These are phyloP conservation scores for Cercophora newfieldiana DNA, from an alignment of 495 filamentous ascomycete genomes.

Conservation along the genomic window DNA sequence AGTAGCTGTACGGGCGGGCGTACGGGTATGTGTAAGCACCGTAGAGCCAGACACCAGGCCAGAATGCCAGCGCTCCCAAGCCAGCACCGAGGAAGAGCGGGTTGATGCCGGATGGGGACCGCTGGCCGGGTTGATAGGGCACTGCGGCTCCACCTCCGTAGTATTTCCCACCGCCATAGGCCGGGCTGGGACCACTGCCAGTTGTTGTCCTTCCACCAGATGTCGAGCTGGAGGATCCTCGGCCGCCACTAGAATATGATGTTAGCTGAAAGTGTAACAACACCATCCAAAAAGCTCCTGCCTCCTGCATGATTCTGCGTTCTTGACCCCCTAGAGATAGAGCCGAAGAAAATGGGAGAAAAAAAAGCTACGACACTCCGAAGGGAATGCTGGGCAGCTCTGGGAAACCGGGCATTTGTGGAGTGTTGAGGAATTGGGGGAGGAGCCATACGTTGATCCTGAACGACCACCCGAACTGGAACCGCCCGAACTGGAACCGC, in stretches of 20 bases:
- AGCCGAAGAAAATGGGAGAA: background rate
- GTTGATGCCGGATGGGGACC: slow-evolving; percentile 58
- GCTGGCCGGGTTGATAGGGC: slow-evolving; percentile 65
- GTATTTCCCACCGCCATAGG: slow-evolving; percentile 66
- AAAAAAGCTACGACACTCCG: background rate
- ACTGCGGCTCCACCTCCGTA: slow-evolving; percentile 74
- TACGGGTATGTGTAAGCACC: slow-evolving; percentile 72
- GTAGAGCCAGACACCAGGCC: slow-evolving; percentile 60
- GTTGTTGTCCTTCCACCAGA: slow-evolving; percentile 63
- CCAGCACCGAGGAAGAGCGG: slow-evolving; percentile 59
- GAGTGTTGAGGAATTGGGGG: background rate
- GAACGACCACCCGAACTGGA: background rate
- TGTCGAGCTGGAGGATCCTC: slow-evolving; percentile 46
- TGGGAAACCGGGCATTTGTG: background rate
- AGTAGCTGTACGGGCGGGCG: slow-evolving; percentile 58
- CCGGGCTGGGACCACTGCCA: slow-evolving; percentile 63
- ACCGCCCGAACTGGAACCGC: slow-evolving; percentile 7
- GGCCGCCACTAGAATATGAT: slow-evolving; percentile 12
- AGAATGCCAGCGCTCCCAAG: slow-evolving; percentile 55
- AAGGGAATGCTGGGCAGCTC: background rate
- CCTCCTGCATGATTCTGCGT: no score
- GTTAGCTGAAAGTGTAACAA: background rate
- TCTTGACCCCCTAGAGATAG: no score
- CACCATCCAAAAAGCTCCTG: background rate
- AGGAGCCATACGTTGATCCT: slow-evolving; percentile 12